Conservation (phyloP, 75 land plant species). For the Cupressus sempervirens region DNA sequence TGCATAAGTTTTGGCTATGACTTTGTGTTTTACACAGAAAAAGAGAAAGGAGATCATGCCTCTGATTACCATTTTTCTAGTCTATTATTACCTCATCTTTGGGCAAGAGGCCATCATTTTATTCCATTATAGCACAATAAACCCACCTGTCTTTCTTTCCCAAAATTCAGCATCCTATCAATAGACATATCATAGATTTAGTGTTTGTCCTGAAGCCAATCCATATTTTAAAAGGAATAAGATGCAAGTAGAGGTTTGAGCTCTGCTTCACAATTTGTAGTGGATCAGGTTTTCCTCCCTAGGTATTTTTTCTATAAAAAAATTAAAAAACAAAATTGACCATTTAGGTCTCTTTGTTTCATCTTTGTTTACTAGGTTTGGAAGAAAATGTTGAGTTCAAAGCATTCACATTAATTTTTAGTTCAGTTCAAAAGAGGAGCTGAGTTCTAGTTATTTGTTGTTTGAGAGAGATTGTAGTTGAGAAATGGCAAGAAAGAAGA, state of each 20-base stretch:
- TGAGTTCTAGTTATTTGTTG: neutral
- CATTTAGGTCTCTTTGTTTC: neutral
- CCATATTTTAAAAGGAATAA: too few species aligned
- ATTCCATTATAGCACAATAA: neutral
- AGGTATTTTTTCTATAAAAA: neutral
- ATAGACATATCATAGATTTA: too few species aligned
- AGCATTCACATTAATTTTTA: neutral
- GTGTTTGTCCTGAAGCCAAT: too few species aligned
- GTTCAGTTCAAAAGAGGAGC: neutral
- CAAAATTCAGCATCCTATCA: neutral
- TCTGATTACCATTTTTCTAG: too few species aligned
- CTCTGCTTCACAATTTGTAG: neutral
- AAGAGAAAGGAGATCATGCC: too few species aligned
- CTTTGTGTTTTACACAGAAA: too few species aligned
- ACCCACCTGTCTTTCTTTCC: neutral
- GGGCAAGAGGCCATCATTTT: too few species aligned
- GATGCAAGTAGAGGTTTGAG: neutral
- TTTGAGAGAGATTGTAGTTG: neutral
- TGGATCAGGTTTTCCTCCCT: neutral
- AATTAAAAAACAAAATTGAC: neutral
- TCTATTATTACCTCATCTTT: too few species aligned
- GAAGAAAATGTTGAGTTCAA: neutral
- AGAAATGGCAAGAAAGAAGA: conserved; percentile 94
- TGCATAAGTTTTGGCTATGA: too few species aligned
- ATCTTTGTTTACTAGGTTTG: neutral